Conservation (phyloP, 2,329 filamentous ascomycete species). For the Calonectria naviculata region DNA sequence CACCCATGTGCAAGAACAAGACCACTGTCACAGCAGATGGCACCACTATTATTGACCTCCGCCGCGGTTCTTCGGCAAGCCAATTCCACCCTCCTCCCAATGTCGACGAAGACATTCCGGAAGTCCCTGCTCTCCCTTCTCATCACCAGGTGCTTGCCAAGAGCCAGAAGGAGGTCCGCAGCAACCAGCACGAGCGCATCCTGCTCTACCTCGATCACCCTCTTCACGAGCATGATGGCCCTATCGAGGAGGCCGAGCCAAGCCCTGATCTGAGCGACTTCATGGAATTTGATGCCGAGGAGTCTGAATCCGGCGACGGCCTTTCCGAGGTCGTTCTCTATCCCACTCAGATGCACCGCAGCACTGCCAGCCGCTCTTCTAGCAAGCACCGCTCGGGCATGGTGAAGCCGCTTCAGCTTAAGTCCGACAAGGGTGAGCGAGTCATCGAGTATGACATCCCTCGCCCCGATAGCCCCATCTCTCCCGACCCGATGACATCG, state of each 20-base stretch:
- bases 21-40: slow-evolving; percentile 39
- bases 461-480: slow-evolving; percentile 55
- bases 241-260: slow-evolving; percentile 43
- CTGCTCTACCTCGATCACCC: slow-evolving; percentile 45
- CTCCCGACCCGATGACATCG: slow-evolving; percentile 45
- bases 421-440: slow-evolving; percentile 12
- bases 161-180: slow-evolving; percentile 13
- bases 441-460: slow-evolving; percentile 44
- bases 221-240: slow-evolving; percentile 28
- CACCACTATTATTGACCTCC: slow-evolving; percentile 37
- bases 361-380: slow-evolving; percentile 18
- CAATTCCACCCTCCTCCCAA: not conserved
- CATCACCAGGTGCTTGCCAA: slow-evolving; percentile 27
- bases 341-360: slow-evolving; percentile 27
- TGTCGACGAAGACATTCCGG: not conserved
- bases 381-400: slow-evolving; percentile 22
- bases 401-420: slow-evolving; percentile 19
- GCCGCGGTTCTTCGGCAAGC: slow-evolving; percentile 21
- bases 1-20: slow-evolving; percentile 42
- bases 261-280: slow-evolving; percentile 53
- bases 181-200: slow-evolving; percentile 38
- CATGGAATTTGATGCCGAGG: slow-evolving; percentile 46
- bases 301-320: slow-evolving; percentile 32
- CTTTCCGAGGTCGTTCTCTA: slow-evolving; percentile 30
- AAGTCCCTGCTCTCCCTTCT: slow-evolving; percentile 4